Evolutionary conservation across 768 basidiomycete species (phyloP).

Genomic region (Suillus ampliporus): DNA sequence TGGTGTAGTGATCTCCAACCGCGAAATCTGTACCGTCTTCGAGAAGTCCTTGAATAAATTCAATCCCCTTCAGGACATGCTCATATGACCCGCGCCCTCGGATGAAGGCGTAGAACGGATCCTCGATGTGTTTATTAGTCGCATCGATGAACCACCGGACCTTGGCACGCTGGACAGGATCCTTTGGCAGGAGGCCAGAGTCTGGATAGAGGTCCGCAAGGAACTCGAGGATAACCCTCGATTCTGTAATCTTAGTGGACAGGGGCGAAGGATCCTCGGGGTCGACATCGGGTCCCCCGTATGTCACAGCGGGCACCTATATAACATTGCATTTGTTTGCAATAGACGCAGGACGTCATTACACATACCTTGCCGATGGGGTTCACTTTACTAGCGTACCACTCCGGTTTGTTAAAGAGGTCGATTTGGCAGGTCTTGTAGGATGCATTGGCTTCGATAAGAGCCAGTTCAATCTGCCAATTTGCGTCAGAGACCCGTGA

Average conservation of each 20-base stretch:
- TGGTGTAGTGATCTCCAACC: slow-evolving; percentile 52
- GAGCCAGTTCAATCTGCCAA: too few relatives aligned
- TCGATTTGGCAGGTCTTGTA: too few relatives aligned
- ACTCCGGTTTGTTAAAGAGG: too few relatives aligned
- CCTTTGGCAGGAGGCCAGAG: slow-evolving; percentile 51
- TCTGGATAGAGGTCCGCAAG: slow-evolving; percentile 59
- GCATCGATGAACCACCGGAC: slow-evolving; percentile 66
- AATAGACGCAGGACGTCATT: too few relatives aligned
- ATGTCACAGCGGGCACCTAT: slow-evolving; percentile 58
- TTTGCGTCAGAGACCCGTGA: too few relatives aligned
- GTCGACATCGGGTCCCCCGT: slow-evolving; percentile 32
- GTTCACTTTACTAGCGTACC: not conserved
- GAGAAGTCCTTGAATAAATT: slow-evolving; percentile 54
- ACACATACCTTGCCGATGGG: not conserved
- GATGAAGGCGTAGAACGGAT: slow-evolving; percentile 43
- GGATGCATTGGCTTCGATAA: too few relatives aligned
- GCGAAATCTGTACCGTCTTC: slow-evolving; percentile 46
- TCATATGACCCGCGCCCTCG: slow-evolving; percentile 44
- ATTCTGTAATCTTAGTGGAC: slow-evolving; percentile 66
- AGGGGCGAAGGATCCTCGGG: slow-evolving; percentile 61
- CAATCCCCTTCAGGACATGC: slow-evolving; percentile 46
- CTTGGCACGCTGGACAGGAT: slow-evolving; percentile 58
- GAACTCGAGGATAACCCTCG: slow-evolving; percentile 66
- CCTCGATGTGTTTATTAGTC: slow-evolving; percentile 48
- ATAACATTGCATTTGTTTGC: not conserved